phyloP scores from a whole-genome alignment of 2,329 filamentous ascomycete genomes.

The Hypoxylon rubiginosum region DNA sequence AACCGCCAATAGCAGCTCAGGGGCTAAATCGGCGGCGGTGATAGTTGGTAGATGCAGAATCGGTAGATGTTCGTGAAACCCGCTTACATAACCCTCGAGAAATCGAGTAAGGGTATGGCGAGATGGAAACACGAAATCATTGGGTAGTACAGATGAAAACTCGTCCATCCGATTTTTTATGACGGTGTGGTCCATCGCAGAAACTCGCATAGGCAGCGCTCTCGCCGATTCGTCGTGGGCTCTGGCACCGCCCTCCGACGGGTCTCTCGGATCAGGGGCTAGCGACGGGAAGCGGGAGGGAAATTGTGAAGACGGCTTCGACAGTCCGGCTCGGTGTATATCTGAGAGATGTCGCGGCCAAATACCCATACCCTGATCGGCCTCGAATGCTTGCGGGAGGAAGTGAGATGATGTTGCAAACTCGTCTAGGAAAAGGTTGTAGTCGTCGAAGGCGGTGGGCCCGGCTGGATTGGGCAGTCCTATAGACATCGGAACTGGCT shows the following conservation, averaged over 20 bases:
- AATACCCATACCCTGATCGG: conserved; percentile 65
- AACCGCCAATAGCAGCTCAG: conserved; percentile 76
- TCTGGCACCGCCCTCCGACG: conserved; percentile 53
- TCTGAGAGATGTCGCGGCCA: conserved; percentile 63
- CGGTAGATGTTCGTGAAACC: conserved; percentile 71
- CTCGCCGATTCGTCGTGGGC: conserved; percentile 59
- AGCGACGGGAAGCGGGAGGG: conserved; percentile 68
- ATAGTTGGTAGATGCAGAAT: conserved; percentile 78
- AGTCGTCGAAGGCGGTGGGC: conserved; percentile 65
- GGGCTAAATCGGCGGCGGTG: conserved; percentile 72
- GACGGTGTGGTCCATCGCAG: conserved; percentile 65
- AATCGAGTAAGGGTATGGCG: conserved; percentile 77
- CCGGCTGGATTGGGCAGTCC: conserved; percentile 57
- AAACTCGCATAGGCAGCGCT: conserved; percentile 61
- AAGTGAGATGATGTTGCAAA: conserved; percentile 68
- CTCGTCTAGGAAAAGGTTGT: conserved; percentile 72
- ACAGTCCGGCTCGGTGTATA: conserved; percentile 56
- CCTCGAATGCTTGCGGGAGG: conserved; percentile 67
- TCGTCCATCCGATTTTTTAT: conserved; percentile 72
- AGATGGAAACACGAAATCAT: conserved; percentile 76
- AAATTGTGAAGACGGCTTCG: conserved; percentile 66
- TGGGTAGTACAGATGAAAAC: conserved; percentile 71
- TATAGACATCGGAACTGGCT: conserved; percentile 58
- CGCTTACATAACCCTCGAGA: conserved; percentile 76
- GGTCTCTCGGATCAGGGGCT: conserved; percentile 65